phyloP scores from a whole-genome alignment of 768 basidiomycete genomes.

The Strobilomyces echinocephalus region DNA sequence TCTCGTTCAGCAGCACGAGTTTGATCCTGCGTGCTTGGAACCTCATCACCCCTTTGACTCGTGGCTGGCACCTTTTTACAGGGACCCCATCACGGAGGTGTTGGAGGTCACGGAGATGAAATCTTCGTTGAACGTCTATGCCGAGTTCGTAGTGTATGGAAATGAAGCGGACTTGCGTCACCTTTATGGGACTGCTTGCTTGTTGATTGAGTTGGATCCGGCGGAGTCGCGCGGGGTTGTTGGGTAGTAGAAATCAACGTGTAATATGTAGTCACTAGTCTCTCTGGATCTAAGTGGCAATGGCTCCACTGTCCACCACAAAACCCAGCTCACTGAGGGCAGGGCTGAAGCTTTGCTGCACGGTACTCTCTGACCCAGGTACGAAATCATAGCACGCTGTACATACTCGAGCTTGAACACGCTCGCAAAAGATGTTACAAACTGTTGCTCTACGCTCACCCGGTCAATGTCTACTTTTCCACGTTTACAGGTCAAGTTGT shows the following conservation, averaged over 20 bases:
- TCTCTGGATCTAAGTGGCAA: no score
- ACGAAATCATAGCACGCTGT: no score
- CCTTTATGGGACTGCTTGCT: constrained; percentile 15
- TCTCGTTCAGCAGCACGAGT: not conserved
- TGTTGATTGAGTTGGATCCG: constrained; percentile 7
- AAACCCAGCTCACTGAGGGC: no score
- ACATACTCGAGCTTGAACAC: no score
- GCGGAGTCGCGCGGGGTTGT: not conserved
- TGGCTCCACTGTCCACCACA: no score
- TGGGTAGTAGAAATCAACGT: not conserved
- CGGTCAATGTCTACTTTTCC: not conserved
- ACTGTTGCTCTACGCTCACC: not conserved
- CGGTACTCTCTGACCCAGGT: no score
- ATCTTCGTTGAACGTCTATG: not conserved
- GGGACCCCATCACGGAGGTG: constrained; percentile 4
- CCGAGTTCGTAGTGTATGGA: not conserved
- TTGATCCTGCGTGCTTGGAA: not conserved
- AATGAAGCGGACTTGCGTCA: not conserved
- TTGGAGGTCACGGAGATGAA: constrained; percentile 11
- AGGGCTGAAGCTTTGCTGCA: no score
- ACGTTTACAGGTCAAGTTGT: not conserved
- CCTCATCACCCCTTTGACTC: no score
- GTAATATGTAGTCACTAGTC: not conserved
- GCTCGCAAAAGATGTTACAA: not conserved
- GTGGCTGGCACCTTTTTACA: not conserved